These are phyloP conservation scores for Corynespora cassiicola DNA, from an alignment of 2,329 filamentous ascomycete genomes.

Conservation along the genomic window DNA sequence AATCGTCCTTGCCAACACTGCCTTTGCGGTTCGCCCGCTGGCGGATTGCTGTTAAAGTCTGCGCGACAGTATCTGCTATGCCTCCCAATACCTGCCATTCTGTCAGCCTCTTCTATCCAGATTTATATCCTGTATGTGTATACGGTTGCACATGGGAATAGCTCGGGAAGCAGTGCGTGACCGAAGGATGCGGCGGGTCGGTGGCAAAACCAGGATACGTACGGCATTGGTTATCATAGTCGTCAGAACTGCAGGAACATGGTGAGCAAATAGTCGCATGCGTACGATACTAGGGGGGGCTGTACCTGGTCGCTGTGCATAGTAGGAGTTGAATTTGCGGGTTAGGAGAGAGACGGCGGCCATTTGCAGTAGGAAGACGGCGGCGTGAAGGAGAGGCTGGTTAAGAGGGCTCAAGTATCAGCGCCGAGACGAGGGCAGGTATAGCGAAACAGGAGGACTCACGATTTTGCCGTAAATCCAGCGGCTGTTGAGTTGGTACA, in stretches of 20 bases:
- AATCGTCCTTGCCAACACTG: constrained; percentile 68
- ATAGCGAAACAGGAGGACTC: constrained; percentile 41
- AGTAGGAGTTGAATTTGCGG: constrained; percentile 91
- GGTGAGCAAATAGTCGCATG: constrained; percentile 17
- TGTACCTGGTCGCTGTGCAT: constrained; percentile 84
- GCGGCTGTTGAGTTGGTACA: constrained; percentile 72
- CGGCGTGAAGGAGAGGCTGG: constrained; percentile 84
- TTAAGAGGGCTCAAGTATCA: constrained; percentile 7
- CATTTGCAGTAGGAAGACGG: constrained; percentile 90
- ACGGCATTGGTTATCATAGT: constrained; percentile 99
- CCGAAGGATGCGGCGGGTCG: constrained; percentile 12
- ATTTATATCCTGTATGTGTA: not conserved
- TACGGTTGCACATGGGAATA: not conserved
- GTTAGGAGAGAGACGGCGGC: constrained; percentile 81
- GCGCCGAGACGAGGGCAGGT: constrained; percentile 12
- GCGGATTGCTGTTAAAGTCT: constrained; percentile 85
- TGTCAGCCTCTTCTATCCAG: constrained; percentile 2
- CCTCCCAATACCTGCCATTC: constrained; percentile 72
- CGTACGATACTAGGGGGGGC: not conserved
- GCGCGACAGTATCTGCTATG: constrained; percentile 94
- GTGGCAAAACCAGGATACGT: constrained; percentile 44
- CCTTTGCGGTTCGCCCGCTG: constrained; percentile 70
- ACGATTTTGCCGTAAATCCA: constrained; percentile 78
- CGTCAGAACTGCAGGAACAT: constrained; percentile 72
- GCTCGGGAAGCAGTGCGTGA: not conserved